phyloP scores from a whole-genome alignment of 805 yeast species.

The Yamadazyma nakazawae region DNA sequence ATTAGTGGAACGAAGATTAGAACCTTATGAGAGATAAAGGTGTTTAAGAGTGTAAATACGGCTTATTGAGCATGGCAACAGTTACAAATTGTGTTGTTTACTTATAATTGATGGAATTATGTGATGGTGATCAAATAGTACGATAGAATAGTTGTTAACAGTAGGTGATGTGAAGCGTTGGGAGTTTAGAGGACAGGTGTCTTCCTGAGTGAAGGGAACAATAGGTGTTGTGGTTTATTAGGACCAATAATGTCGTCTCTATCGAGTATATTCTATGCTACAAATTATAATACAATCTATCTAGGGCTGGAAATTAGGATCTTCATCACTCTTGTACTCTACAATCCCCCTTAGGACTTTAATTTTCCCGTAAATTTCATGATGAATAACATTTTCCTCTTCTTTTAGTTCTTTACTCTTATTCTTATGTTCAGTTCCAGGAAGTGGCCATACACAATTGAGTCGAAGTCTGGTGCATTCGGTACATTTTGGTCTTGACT shows the following conservation, averaged over 20 bases:
- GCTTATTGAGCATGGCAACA: no score
- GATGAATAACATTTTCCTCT: slow-evolving; percentile 52
- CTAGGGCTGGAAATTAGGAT: slow-evolving; percentile 3
- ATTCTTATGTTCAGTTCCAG: slow-evolving; percentile 63
- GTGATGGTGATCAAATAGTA: no score
- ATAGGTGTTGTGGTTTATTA: no score
- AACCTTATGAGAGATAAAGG: no score
- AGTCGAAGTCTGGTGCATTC: slow-evolving; percentile 67
- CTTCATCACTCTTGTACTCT: slow-evolving; percentile 36
- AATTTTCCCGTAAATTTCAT: slow-evolving; percentile 54
- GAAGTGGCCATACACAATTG: slow-evolving; percentile 70
- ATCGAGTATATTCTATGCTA: neutral
- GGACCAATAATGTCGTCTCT: neutral
- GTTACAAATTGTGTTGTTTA: no score
- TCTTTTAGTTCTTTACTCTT: slow-evolving; percentile 49
- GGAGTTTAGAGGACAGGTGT: no score
- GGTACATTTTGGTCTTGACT: slow-evolving; percentile 59
- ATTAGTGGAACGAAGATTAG: neutral
- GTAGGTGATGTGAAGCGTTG: no score
- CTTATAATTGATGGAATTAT: no score
- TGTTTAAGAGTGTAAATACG: no score
- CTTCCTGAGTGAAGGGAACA: no score
- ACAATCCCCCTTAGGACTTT: slow-evolving; percentile 63
- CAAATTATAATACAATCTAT: neutral
- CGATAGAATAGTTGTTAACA: no score